Base-by-base conservation (phyloP, 2,329 filamentous ascomycete species). In the Calonectria crousiana region DNA sequence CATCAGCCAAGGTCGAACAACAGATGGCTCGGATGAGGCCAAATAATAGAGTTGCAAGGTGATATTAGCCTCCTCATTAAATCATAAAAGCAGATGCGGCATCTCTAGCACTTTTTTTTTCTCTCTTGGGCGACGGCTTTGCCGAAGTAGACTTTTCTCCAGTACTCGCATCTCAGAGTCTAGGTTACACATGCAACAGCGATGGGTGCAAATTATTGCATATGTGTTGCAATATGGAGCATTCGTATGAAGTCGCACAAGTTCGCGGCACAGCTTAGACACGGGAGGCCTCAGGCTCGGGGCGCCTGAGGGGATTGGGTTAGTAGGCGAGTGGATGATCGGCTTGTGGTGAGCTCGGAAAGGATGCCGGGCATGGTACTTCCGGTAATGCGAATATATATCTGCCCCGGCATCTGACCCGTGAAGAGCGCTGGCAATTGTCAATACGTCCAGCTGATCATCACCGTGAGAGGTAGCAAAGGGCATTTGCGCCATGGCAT, bases 11-110 rank as follows among this genome's bases (percentile, higher is more conserved):
- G 74, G 75, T 36, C 82, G 82, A 60, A 75, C 83, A 49, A 79
- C 83, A 23, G 87, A 89, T 26, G 84, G 82, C 69, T 82, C 84
- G 10, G 87, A 88, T 52, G 87, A 88, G 80, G 83, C 85, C 67
- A 89, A 89, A 83, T 87, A 85, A 60, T 41, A 56, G 73, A 60
- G 66, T 70, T 75, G 52, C 67, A 69, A 76, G 67, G 71, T 70
- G 67, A 13, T 53, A 72, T 73, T 52, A 71, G 67, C 72, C 69
- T 65, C 72, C 60, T 69, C 51, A 64, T 75, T 71, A n/a, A 69
- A 69, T 60, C 62, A 76, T 73, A 71, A 71, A 56, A 71, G 74
- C 76, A 74, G 79, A 77, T 78, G 56, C 75, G 76, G 65, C 71
- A 79, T 76, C 73, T 76, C 71, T 77, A 80, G 69, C 72, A 78